phyloP scores from a whole-genome alignment of 2,329 filamentous ascomycete species.

The Talaromyces sp. region DNA sequence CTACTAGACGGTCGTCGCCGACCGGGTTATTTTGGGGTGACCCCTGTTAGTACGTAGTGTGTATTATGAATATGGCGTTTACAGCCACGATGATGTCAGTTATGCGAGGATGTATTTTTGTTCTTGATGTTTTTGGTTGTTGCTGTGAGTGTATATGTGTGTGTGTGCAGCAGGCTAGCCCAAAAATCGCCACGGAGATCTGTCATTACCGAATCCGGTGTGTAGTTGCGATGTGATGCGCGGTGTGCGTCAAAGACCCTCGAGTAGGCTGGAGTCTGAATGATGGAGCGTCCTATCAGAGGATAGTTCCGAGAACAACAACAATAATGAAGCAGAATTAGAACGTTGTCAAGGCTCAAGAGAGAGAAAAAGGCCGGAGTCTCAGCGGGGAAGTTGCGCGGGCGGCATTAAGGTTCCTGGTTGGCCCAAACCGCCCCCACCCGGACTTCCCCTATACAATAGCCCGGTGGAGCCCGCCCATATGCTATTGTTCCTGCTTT shows the following conservation, averaged over 20 bases:
- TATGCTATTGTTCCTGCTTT: background rate
- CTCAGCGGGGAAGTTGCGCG: background rate
- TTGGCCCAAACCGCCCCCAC: background rate
- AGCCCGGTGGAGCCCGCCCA: background rate
- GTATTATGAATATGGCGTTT: background rate
- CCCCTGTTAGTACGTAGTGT: background rate
- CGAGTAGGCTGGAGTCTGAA: no score
- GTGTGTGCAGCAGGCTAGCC: no score
- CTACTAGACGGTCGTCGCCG: background rate
- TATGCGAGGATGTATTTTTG: background rate
- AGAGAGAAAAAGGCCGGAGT: background rate
- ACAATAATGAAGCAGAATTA: no score
- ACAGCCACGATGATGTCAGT: background rate
- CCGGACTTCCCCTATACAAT: background rate
- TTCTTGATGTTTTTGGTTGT: no score
- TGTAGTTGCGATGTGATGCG: no score
- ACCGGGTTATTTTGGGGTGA: background rate
- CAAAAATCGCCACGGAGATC: no score
- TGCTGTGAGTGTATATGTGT: no score
- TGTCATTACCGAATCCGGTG: background rate
- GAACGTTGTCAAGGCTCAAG: no score
- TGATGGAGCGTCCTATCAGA: no score
- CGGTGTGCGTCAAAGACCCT: no score
- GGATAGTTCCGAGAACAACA: no score
- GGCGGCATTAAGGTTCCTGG: background rate